Percentiles rank a stretch among this genome's conserved stretches.
phyloP scores from a whole-genome alignment of 768 basidiomycete species.

The Pisolithus orientalis region DNA sequence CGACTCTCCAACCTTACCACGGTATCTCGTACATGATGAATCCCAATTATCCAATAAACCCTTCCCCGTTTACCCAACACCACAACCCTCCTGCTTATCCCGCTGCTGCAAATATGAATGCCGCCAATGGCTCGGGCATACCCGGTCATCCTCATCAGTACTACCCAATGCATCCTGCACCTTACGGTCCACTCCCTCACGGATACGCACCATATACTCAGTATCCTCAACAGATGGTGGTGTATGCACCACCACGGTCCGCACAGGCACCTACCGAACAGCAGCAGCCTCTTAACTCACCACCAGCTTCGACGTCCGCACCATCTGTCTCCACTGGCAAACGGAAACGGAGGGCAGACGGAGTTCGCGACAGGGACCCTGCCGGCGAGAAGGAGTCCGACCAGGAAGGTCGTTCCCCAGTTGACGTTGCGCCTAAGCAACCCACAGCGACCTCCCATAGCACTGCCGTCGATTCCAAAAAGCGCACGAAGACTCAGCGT shows the following conservation, averaged over 20 bases:
- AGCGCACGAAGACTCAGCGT: constrained; percentile 87
- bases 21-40: constrained; percentile 61
- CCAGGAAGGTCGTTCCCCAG: constrained; percentile 52
- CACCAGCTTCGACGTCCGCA: constrained; percentile 30
- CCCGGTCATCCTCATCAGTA: constrained; percentile 39
- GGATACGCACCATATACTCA: constrained; percentile 53
- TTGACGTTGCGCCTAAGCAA: constrained; percentile 34
- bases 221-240: constrained; percentile 55
- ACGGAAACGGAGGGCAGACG: constrained; percentile 55
- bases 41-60: constrained; percentile 57
- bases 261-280: constrained; percentile 3
- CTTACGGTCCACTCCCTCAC: constrained; percentile 40
- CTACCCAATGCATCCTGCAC: constrained; percentile 51
- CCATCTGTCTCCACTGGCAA: constrained; percentile 36
- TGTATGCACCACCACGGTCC: constrained; percentile 41
- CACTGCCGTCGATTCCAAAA: constrained; percentile 57
- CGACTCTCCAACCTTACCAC: constrained; percentile 49
- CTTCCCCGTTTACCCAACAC: constrained; percentile 42
- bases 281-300: constrained; percentile 24
- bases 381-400: constrained; percentile 47
- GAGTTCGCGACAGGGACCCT: constrained; percentile 30
- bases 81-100: constrained; percentile 33
- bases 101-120: constrained; percentile 30
- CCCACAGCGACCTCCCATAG: constrained; percentile 23
- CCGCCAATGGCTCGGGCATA: constrained; percentile 34